Evolutionary conservation across 768 basidiomycete species (phyloP), one percentile per base, ranked within the genome.

Genomic region (Lentinula sp.): DNA sequence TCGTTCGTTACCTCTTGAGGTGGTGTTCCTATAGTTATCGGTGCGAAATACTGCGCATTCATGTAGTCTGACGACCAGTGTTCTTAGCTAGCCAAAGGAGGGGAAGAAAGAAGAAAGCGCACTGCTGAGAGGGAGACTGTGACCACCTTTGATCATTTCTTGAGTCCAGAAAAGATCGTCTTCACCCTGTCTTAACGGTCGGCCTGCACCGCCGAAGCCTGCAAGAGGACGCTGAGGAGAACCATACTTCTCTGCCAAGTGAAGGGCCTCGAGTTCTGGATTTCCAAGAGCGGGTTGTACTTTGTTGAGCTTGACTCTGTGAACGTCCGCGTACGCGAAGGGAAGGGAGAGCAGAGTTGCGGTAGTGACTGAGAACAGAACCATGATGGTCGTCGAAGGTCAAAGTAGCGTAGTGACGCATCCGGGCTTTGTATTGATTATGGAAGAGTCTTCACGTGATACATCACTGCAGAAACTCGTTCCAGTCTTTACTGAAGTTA

Each of bases 1-100:
- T 21, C 8, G 1, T 48, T 48, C 11, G 5, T 48, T 71, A 90
- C 89, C 3, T 69, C 76, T 74, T 98, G 96, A 39, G 93, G 82
- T 21, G 96, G 96, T 0, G 78, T 82, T 15, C 96, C 96, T 59
- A 98, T 71, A 1, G 78, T 70, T 62, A 98, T 96, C 64, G 94
- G 90, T 18, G 94, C 83, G 71, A 83, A 99, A 76, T 99, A 98
- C 73, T 99, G 95, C 39, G 97, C 95, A 71, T 98, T 98, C 87
- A 95, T 86, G 77, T 93, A 98, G 80, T 98, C 95, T 97, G 13
- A 60, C 16, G 21, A 58, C 48, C 21, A 57, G 56, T 21, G 60
- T 59, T 64, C 50, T 51, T 60, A 65, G 43, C 63, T 31, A n/a
- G 43, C 13, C 46, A 35, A 53, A 60, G 9, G 42, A 45, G 46